Evolutionary conservation across 495 filamentous ascomycete genomes (phyloP), one percentile per base, ranked within the genome.

Genomic region (Clavariopsis aquatica): DNA sequence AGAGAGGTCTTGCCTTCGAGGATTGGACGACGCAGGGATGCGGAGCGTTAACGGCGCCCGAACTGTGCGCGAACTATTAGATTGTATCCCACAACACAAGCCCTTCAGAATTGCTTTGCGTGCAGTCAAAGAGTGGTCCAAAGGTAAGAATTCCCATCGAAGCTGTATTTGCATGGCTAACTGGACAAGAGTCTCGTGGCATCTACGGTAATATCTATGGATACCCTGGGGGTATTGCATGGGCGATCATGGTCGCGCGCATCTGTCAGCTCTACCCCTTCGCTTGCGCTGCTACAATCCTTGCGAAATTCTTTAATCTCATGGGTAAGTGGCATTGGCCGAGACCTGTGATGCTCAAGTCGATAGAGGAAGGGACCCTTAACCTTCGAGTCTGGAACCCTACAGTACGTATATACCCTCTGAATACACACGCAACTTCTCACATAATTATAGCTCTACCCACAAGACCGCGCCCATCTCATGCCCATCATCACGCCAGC

Each of bases 401-500:
- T 47, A 87, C 87, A 83, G 90, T 93, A 73, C 45, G 66, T 28
- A 4, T 17, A 27, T 20, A 27, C 64, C 23, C 38, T 0, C n/a
- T 27, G 46, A 34, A 23, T 24, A 1, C 49, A 46, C 38, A 17
- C 20, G 12, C 26, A 34, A 43, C 38, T 43, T 6, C 54, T 51
- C 58, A 51, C 36, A 34, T 34, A 4, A 10, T 5, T 71, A 31
- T 9, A 94, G 89, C 80, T 95, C 38, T 95, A 96, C 71, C 83
- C 85, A 62, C 83, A 83, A 51, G 94, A 98, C 72, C 81, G 84
- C 38, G 87, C 83, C 64, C 93, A 97, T 74, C 76, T 94, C 17
- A 98, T 98, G 94, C 94, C 94, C 51, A 90, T 98, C 70, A 96
- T 98, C 71, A 98, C 78, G 5, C 94, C 94, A 1, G 91, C 95